Evolutionary conservation across 306 rosid genomes (phyloP).

Genomic region (Rosa persica): DNA sequence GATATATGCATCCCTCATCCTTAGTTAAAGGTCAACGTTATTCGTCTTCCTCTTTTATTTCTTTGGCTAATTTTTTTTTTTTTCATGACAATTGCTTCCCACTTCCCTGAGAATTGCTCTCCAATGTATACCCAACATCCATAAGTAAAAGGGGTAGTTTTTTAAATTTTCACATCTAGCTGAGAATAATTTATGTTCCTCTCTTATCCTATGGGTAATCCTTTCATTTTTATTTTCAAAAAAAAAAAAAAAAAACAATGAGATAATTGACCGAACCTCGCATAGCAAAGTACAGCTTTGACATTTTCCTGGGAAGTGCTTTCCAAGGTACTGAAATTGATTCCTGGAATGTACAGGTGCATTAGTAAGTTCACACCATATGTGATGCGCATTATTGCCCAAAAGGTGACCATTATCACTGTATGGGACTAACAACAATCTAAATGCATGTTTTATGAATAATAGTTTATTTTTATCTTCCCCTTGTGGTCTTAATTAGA

Average conservation of each 20-base stretch:
- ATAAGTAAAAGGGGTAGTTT: neutral
- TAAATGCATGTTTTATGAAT: neutral
- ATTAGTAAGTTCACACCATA: neutral
- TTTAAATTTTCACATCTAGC: neutral
- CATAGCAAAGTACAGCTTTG: slow-evolving; percentile 79
- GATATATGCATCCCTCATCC: neutral
- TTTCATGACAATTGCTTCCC: slow-evolving; percentile 11
- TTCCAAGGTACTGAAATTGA: slow-evolving; percentile 84
- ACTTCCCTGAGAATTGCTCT: slow-evolving; percentile 55
- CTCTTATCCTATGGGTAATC: neutral
- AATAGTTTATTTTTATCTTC: neutral
- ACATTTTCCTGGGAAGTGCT: slow-evolving; percentile 54
- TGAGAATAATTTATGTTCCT: neutral
- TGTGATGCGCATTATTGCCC: neutral
- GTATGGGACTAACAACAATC: neutral
- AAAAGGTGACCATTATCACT: neutral
- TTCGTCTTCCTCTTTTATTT: neutral
- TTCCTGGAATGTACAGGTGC: slow-evolving; percentile 47
- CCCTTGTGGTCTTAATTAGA: neutral
- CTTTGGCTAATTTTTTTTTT: neutral
- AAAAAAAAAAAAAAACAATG: neutral
- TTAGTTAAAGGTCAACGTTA: neutral
- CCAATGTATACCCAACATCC: slow-evolving; percentile 43
- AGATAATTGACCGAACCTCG: slow-evolving; percentile 60
- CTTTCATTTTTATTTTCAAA: neutral